phyloP scores from a whole-genome alignment of 768 basidiomycete genomes.

The Auriscalpium microsporum region DNA sequence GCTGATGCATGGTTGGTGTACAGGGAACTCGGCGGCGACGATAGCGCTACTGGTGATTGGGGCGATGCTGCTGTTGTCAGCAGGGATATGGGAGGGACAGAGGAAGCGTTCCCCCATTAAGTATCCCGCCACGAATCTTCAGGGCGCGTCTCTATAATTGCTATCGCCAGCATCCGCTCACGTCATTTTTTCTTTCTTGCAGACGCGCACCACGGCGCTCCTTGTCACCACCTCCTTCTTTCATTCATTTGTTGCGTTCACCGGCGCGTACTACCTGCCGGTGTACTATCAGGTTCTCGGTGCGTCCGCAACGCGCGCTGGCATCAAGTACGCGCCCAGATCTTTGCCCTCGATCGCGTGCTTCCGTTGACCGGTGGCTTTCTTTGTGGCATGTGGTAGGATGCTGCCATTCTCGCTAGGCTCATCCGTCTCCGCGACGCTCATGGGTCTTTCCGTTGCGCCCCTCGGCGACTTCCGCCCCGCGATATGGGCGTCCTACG shows the following conservation, averaged over 20 bases:
- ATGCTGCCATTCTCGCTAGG: slow-evolving; percentile 29
- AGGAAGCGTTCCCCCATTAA: slow-evolving; percentile 29
- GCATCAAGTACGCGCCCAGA: slow-evolving; percentile 20
- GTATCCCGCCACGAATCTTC: slow-evolving; percentile 32
- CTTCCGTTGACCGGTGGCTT: background rate
- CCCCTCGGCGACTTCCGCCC: slow-evolving; percentile 24
- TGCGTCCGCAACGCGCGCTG: slow-evolving; percentile 25
- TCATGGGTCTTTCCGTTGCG: slow-evolving; percentile 21
- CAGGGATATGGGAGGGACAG: slow-evolving; percentile 26
- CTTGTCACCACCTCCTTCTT: slow-evolving; percentile 26
- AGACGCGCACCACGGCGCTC: slow-evolving; percentile 31
- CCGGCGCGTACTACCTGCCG: slow-evolving; percentile 29
- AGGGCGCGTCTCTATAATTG: slow-evolving; percentile 13
- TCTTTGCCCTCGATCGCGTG: background rate
- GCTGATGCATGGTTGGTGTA: background rate
- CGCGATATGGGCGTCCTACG: slow-evolving; percentile 22
- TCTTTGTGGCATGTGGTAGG: no score
- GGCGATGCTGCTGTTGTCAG: slow-evolving; percentile 21
- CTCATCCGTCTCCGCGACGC: slow-evolving; percentile 12
- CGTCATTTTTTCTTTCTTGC: background rate
- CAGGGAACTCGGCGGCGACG: slow-evolving; percentile 25
- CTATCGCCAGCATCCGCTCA: background rate
- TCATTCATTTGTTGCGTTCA: slow-evolving; percentile 26
- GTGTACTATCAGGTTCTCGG: slow-evolving; percentile 36
- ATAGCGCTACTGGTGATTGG: slow-evolving; percentile 31